A percentile compares a stretch with the other conserved stretches of the same genome.
phyloP scores from a whole-genome alignment of 2,329 filamentous ascomycete genomes.

The Penicillium sp. region DNA sequence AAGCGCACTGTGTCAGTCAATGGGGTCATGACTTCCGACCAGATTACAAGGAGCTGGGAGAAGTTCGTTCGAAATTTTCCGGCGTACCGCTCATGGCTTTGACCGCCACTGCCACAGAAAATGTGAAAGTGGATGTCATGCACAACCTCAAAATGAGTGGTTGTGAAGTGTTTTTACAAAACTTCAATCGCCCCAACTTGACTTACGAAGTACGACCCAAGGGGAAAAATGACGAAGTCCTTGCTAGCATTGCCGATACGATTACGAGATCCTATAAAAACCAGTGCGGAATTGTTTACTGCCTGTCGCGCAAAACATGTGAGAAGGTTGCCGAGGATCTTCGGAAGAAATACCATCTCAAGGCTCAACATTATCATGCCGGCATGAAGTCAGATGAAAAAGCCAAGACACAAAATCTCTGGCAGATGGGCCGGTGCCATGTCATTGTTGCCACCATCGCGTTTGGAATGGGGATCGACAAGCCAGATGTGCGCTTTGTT shows the following conservation, averaged over 20 bases:
- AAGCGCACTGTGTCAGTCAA: conserved; percentile 98
- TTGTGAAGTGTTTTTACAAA: conserved; percentile 81
- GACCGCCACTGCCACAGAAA: conserved; percentile 90
- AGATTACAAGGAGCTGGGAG: conserved; percentile 85
- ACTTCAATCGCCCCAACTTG: conserved; percentile 95
- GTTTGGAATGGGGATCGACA: conserved; percentile 99
- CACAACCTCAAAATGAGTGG: conserved; percentile 81
- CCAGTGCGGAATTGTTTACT: conserved; percentile 90
- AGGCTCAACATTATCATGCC: conserved; percentile 83
- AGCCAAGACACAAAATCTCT: conserved; percentile 68
- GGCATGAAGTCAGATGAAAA: conserved; percentile 68
- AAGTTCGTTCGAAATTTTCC: conserved; percentile 68
- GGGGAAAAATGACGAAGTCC: conserved; percentile 55
- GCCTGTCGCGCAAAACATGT: conserved; percentile 77
- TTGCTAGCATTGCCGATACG: conserved; percentile 53
- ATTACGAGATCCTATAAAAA: conserved; percentile 69
- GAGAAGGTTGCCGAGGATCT: conserved; percentile 76
- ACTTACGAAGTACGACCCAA: conserved; percentile 82
- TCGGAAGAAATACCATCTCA: conserved; percentile 59
- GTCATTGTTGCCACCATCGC: conserved; percentile 98
- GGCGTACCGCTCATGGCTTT: conserved; percentile 89
- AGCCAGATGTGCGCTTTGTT: conserved; percentile 92
- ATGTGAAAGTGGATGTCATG: conserved; percentile 88
- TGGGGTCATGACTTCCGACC: conserved; percentile 98
- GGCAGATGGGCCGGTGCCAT: conserved; percentile 77